Conservation (phyloP, 371 early-diverging fungal genomes). For the Mortierella sp. region DNA sequence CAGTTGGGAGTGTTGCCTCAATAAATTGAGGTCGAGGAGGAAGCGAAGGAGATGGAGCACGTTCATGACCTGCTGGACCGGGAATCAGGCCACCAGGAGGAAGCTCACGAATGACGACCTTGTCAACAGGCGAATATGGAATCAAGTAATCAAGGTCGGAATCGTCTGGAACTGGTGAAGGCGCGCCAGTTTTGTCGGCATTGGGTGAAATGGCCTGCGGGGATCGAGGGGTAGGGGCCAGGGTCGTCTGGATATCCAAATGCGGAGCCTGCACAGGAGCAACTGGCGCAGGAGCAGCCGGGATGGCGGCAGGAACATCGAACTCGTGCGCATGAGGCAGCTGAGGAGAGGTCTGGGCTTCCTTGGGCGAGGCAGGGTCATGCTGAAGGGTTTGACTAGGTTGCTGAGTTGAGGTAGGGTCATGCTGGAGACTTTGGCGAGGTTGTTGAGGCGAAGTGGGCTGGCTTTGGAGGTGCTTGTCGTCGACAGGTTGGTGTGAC, state of each 20-base stretch:
- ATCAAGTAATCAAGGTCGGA: conserved; percentile 13
- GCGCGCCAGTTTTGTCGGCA: conserved; percentile 2
- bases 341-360: not conserved
- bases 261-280: not conserved
- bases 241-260: not conserved
- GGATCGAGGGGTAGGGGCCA: not conserved
- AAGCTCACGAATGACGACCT: not conserved
- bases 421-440: not conserved
- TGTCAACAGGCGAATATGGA: conserved; percentile 14
- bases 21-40: conserved; percentile 43
- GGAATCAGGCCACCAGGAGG: not conserved
- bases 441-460: not conserved
- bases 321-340: not conserved
- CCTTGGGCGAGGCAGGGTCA: not conserved
- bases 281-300: not conserved
- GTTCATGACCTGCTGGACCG: conserved; percentile 8
- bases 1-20: conserved; percentile 16
- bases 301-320: not conserved
- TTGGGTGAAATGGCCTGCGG: not conserved
- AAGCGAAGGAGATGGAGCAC: conserved; percentile 31
- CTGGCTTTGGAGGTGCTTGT: not conserved
- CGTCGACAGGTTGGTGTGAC: not conserved
- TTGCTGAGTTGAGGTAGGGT: not conserved
- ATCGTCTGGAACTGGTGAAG: conserved; percentile 15
- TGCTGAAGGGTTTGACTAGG: not conserved